These are phyloP conservation scores for Fusarium sp. DNA, from an alignment of 2,329 filamentous ascomycete genomes.

Conservation along the genomic window DNA sequence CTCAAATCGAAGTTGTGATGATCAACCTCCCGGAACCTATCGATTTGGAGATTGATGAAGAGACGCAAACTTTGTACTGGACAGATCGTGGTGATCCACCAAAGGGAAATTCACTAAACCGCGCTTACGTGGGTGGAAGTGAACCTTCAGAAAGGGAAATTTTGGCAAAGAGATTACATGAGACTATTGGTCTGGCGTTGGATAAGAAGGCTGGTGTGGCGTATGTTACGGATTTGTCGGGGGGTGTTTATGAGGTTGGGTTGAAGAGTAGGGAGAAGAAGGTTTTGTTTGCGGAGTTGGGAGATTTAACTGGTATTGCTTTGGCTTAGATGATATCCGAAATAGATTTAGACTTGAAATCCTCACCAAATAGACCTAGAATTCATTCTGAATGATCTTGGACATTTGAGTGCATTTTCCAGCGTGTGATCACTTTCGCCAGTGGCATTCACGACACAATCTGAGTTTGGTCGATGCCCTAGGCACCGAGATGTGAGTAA, in stretches of 20 bases:
- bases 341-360: not conserved
- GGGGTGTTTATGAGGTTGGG: not conserved
- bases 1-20: not conserved
- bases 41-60: not conserved
- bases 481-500: too few relatives aligned
- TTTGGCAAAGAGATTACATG: not conserved
- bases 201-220: not conserved
- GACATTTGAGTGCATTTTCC: fast-evolving
- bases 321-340: not conserved
- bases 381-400: fast-evolving
- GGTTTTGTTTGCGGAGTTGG: not conserved
- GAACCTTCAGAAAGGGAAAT: not conserved
- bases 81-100: not conserved
- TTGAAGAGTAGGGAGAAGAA: not conserved
- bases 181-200: not conserved
- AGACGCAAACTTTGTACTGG: not conserved
- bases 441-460: not conserved
- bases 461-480: not conserved
- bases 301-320: constrained; percentile 2
- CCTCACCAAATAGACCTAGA: not conserved
- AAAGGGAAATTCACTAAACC: not conserved
- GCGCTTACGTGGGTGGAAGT: not conserved
- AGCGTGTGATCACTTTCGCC: fast-evolving
- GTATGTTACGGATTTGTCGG: not conserved
- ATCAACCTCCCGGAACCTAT: not conserved